phyloP scores from a whole-genome alignment of 2,329 filamentous ascomycete genomes.

The Trichoderma aggressivum region DNA sequence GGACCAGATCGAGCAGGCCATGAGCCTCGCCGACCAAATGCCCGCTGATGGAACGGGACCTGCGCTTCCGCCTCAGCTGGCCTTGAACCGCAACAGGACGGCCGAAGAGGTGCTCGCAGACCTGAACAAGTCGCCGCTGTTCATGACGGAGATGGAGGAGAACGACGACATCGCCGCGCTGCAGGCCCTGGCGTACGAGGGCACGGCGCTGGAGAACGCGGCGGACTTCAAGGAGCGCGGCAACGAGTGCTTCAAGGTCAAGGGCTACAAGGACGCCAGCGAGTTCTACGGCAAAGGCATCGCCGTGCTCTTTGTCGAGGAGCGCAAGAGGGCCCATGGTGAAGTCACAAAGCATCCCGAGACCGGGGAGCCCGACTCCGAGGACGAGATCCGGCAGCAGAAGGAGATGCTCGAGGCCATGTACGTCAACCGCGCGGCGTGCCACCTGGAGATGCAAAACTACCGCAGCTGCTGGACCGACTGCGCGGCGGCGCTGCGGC shows the following conservation, averaged over 20 bases:
- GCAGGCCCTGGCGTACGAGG: conserved; percentile 88
- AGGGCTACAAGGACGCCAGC: conserved; percentile 75
- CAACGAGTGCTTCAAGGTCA: conserved; percentile 78
- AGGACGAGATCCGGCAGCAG: conserved; percentile 60
- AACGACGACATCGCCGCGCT: conserved; percentile 84
- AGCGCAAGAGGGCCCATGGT: conserved; percentile 50
- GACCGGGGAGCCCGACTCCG: conserved; percentile 34
- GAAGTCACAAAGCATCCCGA: conserved; percentile 29
- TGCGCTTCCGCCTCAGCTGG: conserved; percentile 45
- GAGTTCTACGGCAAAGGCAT: conserved; percentile 93
- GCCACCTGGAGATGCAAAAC: conserved; percentile 84
- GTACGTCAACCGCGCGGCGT: conserved; percentile 83
- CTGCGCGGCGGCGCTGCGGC: conserved; percentile 71
- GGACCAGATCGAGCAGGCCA: conserved; percentile 38
- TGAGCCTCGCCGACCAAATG: conserved; percentile 25
- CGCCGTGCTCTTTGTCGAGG: conserved; percentile 63
- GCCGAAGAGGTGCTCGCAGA: conserved; percentile 55
- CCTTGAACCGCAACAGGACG: conserved; percentile 43
- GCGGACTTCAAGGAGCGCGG: conserved; percentile 85
- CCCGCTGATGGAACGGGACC: conserved; percentile 34
- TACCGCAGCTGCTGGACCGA: conserved; percentile 83
- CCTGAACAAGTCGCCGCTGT: conserved; percentile 68
- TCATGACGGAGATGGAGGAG: conserved; percentile 92
- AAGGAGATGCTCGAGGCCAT: conserved; percentile 67
- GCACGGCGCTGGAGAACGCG: conserved; percentile 78